Conservation (phyloP, 2,329 filamentous ascomycete genomes). For the Colletotrichum australisinense region DNA sequence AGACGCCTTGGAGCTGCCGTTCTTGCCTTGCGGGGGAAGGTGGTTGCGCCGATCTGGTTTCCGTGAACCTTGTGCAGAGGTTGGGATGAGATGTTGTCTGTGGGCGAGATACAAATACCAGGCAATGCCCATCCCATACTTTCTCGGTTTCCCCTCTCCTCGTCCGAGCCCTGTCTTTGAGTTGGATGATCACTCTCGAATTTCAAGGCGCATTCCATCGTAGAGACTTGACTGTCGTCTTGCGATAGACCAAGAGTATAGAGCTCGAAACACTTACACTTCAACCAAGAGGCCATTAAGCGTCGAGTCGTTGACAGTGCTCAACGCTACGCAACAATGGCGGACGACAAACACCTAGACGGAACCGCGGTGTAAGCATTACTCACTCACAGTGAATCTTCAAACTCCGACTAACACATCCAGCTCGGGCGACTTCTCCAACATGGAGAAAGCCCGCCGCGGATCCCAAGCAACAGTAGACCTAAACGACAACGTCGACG, state of each 20-base stretch:
- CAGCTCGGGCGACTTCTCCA: conserved; percentile 2
- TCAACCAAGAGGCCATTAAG: neutral
- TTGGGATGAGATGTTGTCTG: conserved; percentile 1
- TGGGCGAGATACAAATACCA: conserved; percentile 23
- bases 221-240: neutral
- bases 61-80: neutral
- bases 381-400: neutral
- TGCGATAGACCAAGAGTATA: neutral
- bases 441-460: conserved; percentile 20
- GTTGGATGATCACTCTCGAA: neutral
- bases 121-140: neutral
- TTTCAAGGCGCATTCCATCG: neutral
- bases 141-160: neutral
- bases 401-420: neutral
- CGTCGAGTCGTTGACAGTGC: neutral
- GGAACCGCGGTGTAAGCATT: neutral
- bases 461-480: conserved; percentile 43
- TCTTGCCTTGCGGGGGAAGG: conserved; percentile 7
- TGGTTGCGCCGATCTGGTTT: conserved; percentile 11
- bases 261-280: neutral
- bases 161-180: neutral
- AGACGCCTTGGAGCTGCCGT: neutral
- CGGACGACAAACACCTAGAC: conserved; percentile 20
- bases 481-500: conserved; percentile 58
- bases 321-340: conserved; percentile 1